A percentile compares a stretch with the other conserved stretches of the same genome.
phyloP scores from a whole-genome alignment of 345 rosid species.

The Sonneratia alba region DNA sequence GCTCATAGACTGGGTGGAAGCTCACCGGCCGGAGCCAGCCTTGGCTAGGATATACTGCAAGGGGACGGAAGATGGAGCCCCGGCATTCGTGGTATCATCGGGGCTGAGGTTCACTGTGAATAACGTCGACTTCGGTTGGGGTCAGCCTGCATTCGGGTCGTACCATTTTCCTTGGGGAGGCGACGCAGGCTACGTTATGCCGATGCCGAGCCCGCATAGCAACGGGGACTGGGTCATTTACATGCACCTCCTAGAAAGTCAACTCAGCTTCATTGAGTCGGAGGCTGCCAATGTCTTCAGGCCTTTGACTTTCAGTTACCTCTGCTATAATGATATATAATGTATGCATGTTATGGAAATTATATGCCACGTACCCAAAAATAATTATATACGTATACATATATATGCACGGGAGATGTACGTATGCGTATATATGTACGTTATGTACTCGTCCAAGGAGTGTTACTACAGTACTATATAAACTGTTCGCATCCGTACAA shows the following conservation, averaged over 20 bases:
- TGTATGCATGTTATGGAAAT: neutral
- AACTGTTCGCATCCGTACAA: too few species aligned
- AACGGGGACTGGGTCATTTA: constrained; percentile 63
- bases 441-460: too few species aligned
- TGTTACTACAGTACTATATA: too few species aligned
- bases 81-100: constrained; percentile 67
- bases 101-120: constrained; percentile 49
- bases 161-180: constrained; percentile 59
- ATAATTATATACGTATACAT: too few species aligned
- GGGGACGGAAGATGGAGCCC: constrained; percentile 39
- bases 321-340: neutral
- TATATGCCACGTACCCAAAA: too few species aligned
- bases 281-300: constrained; percentile 23
- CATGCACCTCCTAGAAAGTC: constrained; percentile 24
- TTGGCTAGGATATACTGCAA: constrained; percentile 40
- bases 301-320: constrained; percentile 26
- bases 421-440: too few species aligned
- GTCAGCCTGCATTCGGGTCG: constrained; percentile 38
- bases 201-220: constrained; percentile 40
- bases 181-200: constrained; percentile 52
- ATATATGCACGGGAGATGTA: too few species aligned
- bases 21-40: constrained; percentile 40
- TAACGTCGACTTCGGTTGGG: constrained; percentile 55
- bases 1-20: constrained; percentile 74
- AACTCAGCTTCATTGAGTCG: constrained; percentile 24